phyloP scores from a whole-genome alignment of 306 rosid genomes.

The Albizia julibrissin region DNA sequence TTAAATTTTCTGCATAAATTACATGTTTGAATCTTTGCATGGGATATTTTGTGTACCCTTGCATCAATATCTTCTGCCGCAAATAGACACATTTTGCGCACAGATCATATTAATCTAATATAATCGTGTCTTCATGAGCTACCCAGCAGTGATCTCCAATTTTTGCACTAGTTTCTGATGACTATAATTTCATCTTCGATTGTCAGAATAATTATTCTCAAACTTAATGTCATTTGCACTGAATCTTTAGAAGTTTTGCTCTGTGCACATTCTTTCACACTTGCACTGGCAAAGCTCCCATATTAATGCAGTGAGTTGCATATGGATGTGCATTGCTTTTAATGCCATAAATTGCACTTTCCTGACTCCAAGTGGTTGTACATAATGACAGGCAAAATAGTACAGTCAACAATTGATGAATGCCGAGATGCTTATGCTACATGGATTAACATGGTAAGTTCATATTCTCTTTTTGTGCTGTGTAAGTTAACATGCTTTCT shows the following conservation, averaged over 20 bases:
- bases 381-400: constrained; percentile 76
- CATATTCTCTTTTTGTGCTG: constrained; percentile 4
- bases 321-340: neutral
- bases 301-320: neutral
- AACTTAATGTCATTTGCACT: neutral
- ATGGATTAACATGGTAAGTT: constrained; percentile 71
- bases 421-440: constrained; percentile 79
- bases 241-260: constrained; percentile 1
- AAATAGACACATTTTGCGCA: neutral
- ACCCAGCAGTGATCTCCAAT: neutral
- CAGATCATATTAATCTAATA: neutral
- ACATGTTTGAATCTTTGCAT: neutral
- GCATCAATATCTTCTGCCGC: neutral
- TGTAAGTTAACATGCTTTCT: neutral
- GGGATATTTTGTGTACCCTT: neutral
- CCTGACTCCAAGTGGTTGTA: constrained; percentile 34
- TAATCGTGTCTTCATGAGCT: constrained; percentile 1
- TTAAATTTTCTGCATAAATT: neutral
- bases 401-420: constrained; percentile 92
- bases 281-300: neutral
- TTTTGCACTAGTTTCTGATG: neutral
- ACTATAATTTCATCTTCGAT: neutral
- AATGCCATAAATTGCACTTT: constrained; percentile 17
- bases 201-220: neutral
- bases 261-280: neutral